These are phyloP conservation scores for Pachyrhizus erosus DNA, from an alignment of 306 rosid species.

Conservation along the genomic window DNA sequence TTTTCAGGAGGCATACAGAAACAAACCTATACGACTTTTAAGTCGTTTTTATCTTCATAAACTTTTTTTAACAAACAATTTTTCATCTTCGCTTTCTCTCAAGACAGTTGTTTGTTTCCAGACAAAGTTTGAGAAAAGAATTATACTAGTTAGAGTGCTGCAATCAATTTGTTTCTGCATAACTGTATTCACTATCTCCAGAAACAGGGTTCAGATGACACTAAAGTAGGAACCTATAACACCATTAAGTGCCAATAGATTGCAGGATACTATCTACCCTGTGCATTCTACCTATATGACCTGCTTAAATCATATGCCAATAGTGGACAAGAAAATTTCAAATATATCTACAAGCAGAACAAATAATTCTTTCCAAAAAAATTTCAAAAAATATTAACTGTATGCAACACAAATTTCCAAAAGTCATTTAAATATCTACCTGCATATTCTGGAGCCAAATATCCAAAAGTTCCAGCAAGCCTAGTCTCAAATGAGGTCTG, in stretches of 20 bases:
- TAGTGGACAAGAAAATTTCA: not conserved
- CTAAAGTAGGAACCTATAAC: not conserved
- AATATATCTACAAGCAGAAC: not conserved
- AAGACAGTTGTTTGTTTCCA: not conserved
- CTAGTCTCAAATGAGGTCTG: constrained; percentile 77
- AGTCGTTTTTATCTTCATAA: not conserved
- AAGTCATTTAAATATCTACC: constrained; percentile 49
- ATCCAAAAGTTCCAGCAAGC: constrained; percentile 96
- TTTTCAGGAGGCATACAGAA: not conserved
- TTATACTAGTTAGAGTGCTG: not conserved
- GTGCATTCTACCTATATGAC: not conserved
- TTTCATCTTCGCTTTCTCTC: not conserved
- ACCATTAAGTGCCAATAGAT: not conserved
- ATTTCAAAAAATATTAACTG: not conserved
- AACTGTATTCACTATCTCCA: not conserved
- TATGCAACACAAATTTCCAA: not conserved
- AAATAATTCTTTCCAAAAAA: not conserved
- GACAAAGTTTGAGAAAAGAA: constrained; percentile 17
- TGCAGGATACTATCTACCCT: not conserved
- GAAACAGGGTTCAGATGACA: not conserved
- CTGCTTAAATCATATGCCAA: not conserved
- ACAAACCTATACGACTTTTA: not conserved
- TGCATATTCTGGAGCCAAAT: constrained; percentile 96
- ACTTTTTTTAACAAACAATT: not conserved
- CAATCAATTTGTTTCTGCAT: not conserved